These are phyloP conservation scores for Trichoderma polysporum DNA, from an alignment of 2,329 filamentous ascomycete species.

Conservation along the genomic window DNA sequence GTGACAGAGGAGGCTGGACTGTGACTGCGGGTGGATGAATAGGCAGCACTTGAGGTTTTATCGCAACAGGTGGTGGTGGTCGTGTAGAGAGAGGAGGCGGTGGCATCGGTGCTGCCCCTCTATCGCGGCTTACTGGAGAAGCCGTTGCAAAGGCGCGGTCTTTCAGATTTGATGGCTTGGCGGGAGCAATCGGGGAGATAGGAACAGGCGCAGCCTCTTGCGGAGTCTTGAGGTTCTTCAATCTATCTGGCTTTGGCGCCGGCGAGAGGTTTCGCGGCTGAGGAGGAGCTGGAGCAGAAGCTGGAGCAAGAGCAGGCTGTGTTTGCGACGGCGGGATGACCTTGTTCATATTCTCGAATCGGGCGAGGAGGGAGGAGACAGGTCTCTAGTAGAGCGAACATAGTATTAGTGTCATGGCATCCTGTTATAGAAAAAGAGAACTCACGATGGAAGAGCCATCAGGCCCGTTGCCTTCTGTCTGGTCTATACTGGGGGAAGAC, in stretches of 20 bases:
- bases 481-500: constrained; percentile 33
- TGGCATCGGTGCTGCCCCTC: constrained; percentile 23
- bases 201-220: constrained; percentile 32
- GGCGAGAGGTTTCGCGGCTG: constrained; percentile 39
- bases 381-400: constrained; percentile 57
- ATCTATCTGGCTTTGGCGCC: constrained; percentile 44
- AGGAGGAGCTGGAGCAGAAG: constrained; percentile 21
- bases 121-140: constrained; percentile 26
- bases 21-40: constrained; percentile 62
- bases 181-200: constrained; percentile 12
- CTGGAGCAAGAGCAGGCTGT: constrained; percentile 24
- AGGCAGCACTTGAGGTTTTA: constrained; percentile 28
- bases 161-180: constrained; percentile 26
- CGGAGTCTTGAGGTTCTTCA: constrained; percentile 42
- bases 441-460: constrained; percentile 76
- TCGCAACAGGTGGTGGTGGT: constrained; percentile 25
- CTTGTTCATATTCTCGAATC: constrained; percentile 70
- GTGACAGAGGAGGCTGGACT: constrained; percentile 69
- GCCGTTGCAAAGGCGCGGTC: constrained; percentile 16
- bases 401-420: background rate
- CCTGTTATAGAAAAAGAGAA: constrained; percentile 10
- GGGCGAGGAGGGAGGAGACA: constrained; percentile 76
- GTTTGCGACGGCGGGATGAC: constrained; percentile 23
- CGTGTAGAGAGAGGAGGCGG: constrained; percentile 30
- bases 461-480: constrained; percentile 52